Evolutionary conservation across 192 early-diverging fungal species (phyloP).

Genomic region (Umbelopsis sp.): DNA sequence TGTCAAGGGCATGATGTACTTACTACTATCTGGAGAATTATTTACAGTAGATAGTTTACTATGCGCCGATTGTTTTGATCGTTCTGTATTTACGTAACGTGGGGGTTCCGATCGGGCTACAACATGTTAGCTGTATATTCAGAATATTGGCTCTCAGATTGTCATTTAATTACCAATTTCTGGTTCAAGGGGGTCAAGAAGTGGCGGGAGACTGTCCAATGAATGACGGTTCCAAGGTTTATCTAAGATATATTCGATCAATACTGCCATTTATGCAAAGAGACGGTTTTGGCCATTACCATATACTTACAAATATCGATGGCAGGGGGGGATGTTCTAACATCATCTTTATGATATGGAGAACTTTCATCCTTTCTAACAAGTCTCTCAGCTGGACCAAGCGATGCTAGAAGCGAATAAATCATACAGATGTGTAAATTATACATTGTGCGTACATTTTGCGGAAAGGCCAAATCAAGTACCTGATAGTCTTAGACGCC

Average conservation of each 20-base stretch:
- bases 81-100: not conserved
- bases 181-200: not conserved
- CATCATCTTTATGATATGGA: not conserved
- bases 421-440: not conserved
- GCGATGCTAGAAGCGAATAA: not conserved
- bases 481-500: not conserved
- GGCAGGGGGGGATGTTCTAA: not conserved
- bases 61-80: not conserved
- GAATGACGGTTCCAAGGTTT: not conserved
- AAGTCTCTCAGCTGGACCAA: constrained; percentile 6
- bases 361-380: not conserved
- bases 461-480: not conserved
- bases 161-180: not conserved
- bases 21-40: constrained; percentile 4
- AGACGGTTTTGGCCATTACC: not conserved
- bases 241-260: not conserved
- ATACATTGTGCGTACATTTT: too few species aligned
- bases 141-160: not conserved
- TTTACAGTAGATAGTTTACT: not conserved
- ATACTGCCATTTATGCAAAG: not conserved
- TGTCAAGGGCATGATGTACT: not conserved
- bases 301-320: not conserved
- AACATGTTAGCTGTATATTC: not conserved
- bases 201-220: not conserved
- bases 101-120: not conserved